Base-by-base conservation (phyloP, 108 stramenopile genomes). In the Nitzschia palea region DNA sequence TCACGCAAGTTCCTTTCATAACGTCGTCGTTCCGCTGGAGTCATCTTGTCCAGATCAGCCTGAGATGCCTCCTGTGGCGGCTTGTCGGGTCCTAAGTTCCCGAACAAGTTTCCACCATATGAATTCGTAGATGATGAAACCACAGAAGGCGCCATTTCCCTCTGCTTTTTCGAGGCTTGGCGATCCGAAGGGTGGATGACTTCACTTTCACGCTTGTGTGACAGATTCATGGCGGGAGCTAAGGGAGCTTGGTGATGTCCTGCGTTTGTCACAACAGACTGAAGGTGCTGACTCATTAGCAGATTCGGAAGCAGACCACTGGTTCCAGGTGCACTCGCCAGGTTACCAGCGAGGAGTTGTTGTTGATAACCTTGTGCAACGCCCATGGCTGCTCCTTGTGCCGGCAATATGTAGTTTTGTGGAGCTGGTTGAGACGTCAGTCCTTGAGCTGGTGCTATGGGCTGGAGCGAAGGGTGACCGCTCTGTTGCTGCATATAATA, bases 1-100 rank as follows among this genome's bases (percentile, higher is more conserved):
- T 95, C 94, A 18, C 91, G 75, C 2, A 87, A 53, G 66, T 95
- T 95, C 4, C 91, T 84, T 36, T 92, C 88, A 33, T 88, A 77
- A 6, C 91, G 81, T 32, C 90, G 78, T 55, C 81, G 68, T 18
- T 81, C 71, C 30, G 78, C 73, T 4, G 87, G 86, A 0, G 76
- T 63, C 76, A 86, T 83, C 23, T 70, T 80, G 34, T 75, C 76
- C 18, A 80, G 68, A 0, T 83, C 77, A 23, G 37, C 44, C n/a
- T 59, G 25, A 27, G 69, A 47, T 23, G 43, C 61, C 32, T 55
- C 67, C 10, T 31, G 23, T 18, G 55, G 70, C 32, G 29, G 31
- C 28, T 68, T 57, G 29, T 68, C 56, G 0, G 55, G 32, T 29
- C 29, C 29, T 14, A 26, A 9, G 32, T 18, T 23, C 22, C 12